phyloP scores from a whole-genome alignment of 2,329 filamentous ascomycete species.

The Epichloe amarillans region DNA sequence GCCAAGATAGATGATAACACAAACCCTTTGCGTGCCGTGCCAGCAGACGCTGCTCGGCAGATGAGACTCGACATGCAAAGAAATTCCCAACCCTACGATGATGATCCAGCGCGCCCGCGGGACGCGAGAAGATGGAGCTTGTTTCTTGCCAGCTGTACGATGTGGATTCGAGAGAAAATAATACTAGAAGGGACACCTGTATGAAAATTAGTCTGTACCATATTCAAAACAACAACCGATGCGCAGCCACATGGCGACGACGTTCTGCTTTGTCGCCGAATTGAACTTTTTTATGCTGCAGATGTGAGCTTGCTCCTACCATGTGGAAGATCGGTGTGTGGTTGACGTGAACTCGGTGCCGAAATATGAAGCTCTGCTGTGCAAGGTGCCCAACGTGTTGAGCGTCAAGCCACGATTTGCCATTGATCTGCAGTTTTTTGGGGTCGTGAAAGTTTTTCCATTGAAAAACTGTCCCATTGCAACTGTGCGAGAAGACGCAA shows the following conservation, averaged over 20 bases:
- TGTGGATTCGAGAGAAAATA: neutral
- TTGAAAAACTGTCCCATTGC: too few species aligned
- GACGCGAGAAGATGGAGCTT: neutral
- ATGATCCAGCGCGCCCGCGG: neutral
- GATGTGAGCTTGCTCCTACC: neutral
- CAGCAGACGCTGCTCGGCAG: neutral
- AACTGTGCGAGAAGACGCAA: too few species aligned
- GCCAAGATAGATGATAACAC: neutral
- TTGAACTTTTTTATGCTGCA: neutral
- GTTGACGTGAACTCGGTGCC: too few species aligned
- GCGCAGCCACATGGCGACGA: neutral
- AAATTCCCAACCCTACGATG: neutral
- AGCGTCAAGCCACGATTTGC: too few species aligned
- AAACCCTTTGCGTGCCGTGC: neutral
- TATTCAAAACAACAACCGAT: neutral
- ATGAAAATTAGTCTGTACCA: neutral
- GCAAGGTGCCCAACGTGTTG: too few species aligned
- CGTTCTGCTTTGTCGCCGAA: neutral
- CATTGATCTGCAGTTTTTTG: too few species aligned
- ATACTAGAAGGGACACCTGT: neutral
- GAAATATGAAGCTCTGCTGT: too few species aligned
- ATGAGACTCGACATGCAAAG: neutral
- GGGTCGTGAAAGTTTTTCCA: too few species aligned
- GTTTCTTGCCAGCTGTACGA: slow-evolving; percentile 7
- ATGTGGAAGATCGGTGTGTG: neutral